Evolutionary conservation across 805 yeast genomes (phyloP).

Genomic region (Kodamaea nitidulidarum): DNA sequence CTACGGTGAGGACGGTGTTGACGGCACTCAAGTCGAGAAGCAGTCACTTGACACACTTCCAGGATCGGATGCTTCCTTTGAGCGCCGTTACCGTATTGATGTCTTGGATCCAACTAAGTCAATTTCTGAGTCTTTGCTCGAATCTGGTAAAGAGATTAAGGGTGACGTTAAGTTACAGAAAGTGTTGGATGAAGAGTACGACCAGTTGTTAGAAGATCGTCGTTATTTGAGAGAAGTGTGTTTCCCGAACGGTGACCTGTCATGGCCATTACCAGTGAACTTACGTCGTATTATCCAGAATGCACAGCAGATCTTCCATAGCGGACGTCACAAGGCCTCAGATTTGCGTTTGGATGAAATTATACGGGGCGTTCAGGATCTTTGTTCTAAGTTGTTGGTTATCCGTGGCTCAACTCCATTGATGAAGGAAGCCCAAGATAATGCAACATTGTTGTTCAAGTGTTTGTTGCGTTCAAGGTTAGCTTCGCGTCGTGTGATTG

Average conservation of each 20-base stretch:
- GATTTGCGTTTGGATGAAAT: conserved; percentile 84
- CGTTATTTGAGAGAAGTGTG: conserved; percentile 69
- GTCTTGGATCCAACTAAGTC: conserved; percentile 63
- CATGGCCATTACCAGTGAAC: conserved; percentile 97
- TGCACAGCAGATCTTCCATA: conserved; percentile 94
- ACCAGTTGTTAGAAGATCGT: conserved; percentile 76
- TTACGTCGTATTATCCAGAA: conserved; percentile 94
- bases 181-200: conserved; percentile 77
- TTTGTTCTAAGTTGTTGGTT: conserved; percentile 66
- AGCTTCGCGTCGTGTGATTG: conserved; percentile 85
- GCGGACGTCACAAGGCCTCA: conserved; percentile 85
- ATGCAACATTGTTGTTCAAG: conserved; percentile 87
- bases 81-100: conserved; percentile 79
- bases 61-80: conserved; percentile 82
- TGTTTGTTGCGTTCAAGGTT: conserved; percentile 89
- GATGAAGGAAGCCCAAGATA: conserved; percentile 80
- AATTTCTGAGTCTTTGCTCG: conserved; percentile 69
- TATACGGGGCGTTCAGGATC: conserved; percentile 62
- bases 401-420: conserved; percentile 78
- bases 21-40: conserved; percentile 96
- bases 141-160: conserved; percentile 83
- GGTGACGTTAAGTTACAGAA: conserved; percentile 86
- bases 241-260: conserved; percentile 89
- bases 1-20: conserved; percentile 99
- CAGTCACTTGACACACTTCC: conserved; percentile 95